Base-by-base conservation (phyloP, 2,329 filamentous ascomycete species). In the Davidsoniella eucalypti region DNA sequence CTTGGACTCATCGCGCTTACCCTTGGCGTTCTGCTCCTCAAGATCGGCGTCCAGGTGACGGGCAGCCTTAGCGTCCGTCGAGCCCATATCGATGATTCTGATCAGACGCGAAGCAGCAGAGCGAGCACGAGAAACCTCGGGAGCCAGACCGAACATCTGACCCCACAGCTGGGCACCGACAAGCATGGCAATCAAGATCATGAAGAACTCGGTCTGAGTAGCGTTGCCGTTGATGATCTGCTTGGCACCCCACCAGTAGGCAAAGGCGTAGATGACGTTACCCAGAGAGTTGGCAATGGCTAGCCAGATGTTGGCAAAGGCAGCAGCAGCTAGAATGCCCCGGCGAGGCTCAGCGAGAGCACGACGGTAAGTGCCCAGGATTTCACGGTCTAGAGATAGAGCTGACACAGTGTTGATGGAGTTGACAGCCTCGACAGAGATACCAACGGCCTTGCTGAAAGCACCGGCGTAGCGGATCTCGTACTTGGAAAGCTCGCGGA, bases 241-340 rank as follows among this genome's bases (percentile, higher is more conserved):
- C 57, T 76, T 80, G 0, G 82, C 73, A 3, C 83, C 83, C 82
- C 83, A 88, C 81, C 82, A 88, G 63, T 86, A 87, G 0, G 82
- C 80, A 49, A 88, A 73, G 0, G 82, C 80, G 58, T 87, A 84
- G 23, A 86, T 75, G 47, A 84, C 69, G 58, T 81, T 82, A 17
- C 78, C 74, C 8, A 73, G 66, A 55, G 71, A 73, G 59, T 78
- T 75, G 14, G 76, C 70, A 36, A 80, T 65, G 2, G 78, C 75
- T 6, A 80, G 69, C 68, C 73, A 79, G 12, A 79, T 60, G 58
- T 77, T 80, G 38, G 72, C 71, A 54, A 68, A 67, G 58, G 67
- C 60, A 16, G 67, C 71, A 21, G 67, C 67, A n/a, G 64, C 59
- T 1, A 68, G 64, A 64, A 65, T 80, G 61, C 68, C 80, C 46